phyloP scores from a whole-genome alignment of 371 early-diverging fungal species.

The Mucor circinelloides region DNA sequence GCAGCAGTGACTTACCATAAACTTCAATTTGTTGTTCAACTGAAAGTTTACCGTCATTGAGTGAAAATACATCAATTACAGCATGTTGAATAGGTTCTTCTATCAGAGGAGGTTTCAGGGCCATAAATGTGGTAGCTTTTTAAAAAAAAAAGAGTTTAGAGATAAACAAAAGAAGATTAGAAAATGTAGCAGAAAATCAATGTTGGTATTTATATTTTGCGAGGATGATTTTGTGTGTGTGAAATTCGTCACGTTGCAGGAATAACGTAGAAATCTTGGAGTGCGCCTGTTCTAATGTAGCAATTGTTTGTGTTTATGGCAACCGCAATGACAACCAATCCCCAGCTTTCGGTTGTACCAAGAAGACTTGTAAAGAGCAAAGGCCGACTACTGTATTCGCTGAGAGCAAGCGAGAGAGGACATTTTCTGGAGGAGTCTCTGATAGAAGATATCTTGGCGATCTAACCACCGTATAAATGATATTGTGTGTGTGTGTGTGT shows the following conservation, averaged over 20 bases:
- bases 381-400: neutral
- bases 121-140: constrained; percentile 13
- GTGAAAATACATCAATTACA: constrained; percentile 41
- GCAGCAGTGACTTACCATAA: constrained; percentile 58
- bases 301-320: neutral
- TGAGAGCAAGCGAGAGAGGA: too few species aligned
- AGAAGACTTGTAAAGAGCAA: neutral
- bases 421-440: neutral
- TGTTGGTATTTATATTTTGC: neutral
- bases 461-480: neutral
- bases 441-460: neutral
- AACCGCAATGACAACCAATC: neutral
- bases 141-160: neutral
- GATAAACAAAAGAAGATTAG: neutral
- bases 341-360: neutral
- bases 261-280: neutral
- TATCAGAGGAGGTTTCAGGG: constrained; percentile 18
- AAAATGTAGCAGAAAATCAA: neutral
- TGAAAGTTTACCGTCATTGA: constrained; percentile 67
- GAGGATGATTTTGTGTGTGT: neutral
- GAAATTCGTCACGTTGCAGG: neutral
- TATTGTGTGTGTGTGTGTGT: neutral
- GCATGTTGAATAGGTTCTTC: constrained; percentile 28
- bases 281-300: neutral
- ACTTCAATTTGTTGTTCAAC: constrained; percentile 87